Percentiles rank a stretch among this genome's conserved stretches.
phyloP scores from a whole-genome alignment of 495 filamentous ascomycete genomes.

The Penicillium taxi region DNA sequence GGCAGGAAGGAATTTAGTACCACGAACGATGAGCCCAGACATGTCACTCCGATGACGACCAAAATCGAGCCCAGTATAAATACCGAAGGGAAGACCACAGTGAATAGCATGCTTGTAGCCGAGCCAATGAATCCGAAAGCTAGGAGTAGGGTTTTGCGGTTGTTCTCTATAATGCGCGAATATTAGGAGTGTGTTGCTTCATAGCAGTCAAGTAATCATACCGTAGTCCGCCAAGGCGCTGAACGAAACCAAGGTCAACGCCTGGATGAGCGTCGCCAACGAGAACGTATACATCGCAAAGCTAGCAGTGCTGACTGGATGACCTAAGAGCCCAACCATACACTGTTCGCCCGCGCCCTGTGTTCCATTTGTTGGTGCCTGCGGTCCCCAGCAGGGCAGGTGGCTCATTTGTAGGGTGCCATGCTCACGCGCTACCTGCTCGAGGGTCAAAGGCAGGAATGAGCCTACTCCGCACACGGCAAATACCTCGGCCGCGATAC shows the following conservation, averaged over 20 bases:
- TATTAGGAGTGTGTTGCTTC: neutral
- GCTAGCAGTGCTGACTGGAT: conserved; percentile 42
- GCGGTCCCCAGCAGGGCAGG: conserved; percentile 31
- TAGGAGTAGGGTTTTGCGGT: conserved; percentile 66
- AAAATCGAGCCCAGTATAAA: conserved; percentile 71
- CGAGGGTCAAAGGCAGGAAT: conserved; percentile 82
- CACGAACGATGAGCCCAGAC: conserved; percentile 47
- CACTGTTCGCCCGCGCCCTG: conserved; percentile 33
- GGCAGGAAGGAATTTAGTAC: conserved; percentile 47
- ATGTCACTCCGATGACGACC: conserved; percentile 75
- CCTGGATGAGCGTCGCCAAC: conserved; percentile 45
- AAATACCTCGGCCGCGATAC: conserved; percentile 85
- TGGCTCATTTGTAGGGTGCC: conserved; percentile 57
- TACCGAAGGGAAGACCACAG: conserved; percentile 59
- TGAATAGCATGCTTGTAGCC: conserved; percentile 72
- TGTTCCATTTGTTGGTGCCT: conserved; percentile 14
- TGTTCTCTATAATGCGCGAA: conserved; percentile 20
- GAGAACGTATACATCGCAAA: conserved; percentile 52
- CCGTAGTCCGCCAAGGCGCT: conserved; percentile 48
- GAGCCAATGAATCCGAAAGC: conserved; percentile 73
- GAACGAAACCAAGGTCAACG: conserved; percentile 45
- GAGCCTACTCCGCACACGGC: conserved; percentile 79
- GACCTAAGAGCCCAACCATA: conserved; percentile 37
- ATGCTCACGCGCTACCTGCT: conserved; percentile 77
- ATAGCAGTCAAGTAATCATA: conserved; percentile 16